A percentile compares a stretch with the other conserved stretches of the same genome.
Conservation (phyloP, 345 rosid species). For the Rhizophora apiculata region DNA sequence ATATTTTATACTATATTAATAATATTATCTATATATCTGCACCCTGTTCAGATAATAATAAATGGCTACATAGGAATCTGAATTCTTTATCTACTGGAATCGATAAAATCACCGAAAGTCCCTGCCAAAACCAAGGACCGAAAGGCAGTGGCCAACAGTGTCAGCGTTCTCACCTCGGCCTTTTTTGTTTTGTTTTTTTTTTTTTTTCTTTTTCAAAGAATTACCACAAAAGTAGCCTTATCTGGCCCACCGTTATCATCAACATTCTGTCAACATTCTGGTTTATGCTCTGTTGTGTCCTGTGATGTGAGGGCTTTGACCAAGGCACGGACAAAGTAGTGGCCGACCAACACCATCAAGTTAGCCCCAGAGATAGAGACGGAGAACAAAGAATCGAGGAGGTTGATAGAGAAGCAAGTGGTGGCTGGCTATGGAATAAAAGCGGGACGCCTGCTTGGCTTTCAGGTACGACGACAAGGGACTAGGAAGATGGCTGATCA, state of each 20-base stretch:
- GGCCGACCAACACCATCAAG: not conserved
- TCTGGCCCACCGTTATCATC: not conserved
- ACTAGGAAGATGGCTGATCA: constrained; percentile 5
- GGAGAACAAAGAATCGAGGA: not conserved
- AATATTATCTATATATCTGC: no score
- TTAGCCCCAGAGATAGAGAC: not conserved
- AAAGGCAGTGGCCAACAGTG: not conserved
- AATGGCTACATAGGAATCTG: no score
- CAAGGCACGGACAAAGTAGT: not conserved
- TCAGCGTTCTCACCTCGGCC: constrained; percentile 3
- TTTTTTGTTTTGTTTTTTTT: not conserved
- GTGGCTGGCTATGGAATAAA: not conserved
- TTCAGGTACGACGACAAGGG: no score
- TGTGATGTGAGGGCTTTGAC: not conserved
- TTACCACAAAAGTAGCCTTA: not conserved
- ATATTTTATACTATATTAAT: no score
- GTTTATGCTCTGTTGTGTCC: not conserved
- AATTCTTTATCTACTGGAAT: not conserved
- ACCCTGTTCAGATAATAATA: no score
- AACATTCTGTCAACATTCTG: not conserved
- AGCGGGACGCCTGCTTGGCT: not conserved
- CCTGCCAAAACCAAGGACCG: not conserved
- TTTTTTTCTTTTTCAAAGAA: not conserved
- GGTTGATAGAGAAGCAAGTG: not conserved
- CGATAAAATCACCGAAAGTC: constrained; percentile 12